Conservation (phyloP, 352 stramenopile species). For the Pythium myriotylum region DNA sequence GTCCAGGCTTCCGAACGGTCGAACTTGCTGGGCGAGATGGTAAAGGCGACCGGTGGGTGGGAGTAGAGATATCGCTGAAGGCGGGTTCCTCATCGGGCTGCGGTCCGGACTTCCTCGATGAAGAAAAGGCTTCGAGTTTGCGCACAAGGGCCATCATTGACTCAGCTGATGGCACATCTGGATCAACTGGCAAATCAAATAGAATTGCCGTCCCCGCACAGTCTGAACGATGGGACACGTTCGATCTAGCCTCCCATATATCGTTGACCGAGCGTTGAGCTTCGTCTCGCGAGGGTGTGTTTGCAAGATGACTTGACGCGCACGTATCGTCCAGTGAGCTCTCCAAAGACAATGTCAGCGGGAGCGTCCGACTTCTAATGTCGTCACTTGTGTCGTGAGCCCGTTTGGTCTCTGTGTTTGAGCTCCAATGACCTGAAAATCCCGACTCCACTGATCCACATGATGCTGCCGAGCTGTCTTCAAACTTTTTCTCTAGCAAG, state of each 20-base stretch:
- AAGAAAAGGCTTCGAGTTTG: constrained; percentile 37
- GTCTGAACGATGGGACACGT: constrained; percentile 21
- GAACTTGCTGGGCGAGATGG: constrained; percentile 1
- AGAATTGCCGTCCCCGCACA: constrained; percentile 20
- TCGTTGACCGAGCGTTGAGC: not conserved
- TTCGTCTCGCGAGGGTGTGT: constrained; percentile 13
- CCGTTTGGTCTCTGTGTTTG: not conserved
- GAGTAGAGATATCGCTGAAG: constrained; percentile 8
- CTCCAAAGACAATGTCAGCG: constrained; percentile 21
- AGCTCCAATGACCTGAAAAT: constrained; percentile 10
- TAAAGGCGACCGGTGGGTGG: constrained; percentile 2
- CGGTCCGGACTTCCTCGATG: not conserved
- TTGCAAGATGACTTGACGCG: constrained; percentile 5
- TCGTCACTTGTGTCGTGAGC: constrained; percentile 3
- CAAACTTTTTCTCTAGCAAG: constrained; percentile 64
- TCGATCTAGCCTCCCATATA: constrained; percentile 36
- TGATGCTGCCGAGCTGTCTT: constrained; percentile 34
- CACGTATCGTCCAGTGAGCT: constrained; percentile 25
- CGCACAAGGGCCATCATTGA: constrained; percentile 42
- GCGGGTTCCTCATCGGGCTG: constrained; percentile 29
- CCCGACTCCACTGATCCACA: constrained; percentile 20
- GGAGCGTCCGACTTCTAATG: constrained; percentile 18
- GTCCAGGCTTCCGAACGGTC: not conserved
- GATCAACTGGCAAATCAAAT: constrained; percentile 15
- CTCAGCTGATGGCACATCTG: constrained; percentile 35